Evolutionary conservation across 768 basidiomycete species (phyloP).

Genomic region (Fistulinella prunicolor): DNA sequence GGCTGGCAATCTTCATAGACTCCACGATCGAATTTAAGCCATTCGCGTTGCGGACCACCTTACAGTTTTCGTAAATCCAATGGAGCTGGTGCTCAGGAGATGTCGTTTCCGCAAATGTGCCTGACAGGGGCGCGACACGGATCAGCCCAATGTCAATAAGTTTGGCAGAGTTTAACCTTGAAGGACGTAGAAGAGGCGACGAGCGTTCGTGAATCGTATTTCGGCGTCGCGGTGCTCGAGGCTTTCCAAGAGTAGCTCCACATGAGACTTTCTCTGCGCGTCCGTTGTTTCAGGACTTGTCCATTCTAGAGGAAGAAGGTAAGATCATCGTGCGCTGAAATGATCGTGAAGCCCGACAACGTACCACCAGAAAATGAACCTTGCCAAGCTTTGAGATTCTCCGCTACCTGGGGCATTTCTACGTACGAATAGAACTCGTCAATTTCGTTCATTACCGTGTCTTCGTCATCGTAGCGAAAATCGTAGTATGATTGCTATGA

Average conservation of each 20-base stretch:
- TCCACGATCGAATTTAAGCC: constrained; percentile 81
- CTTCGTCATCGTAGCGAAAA: constrained; percentile 94
- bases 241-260: constrained; percentile 80
- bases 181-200: constrained; percentile 83
- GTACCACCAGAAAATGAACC: constrained; percentile 76
- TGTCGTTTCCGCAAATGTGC: constrained; percentile 86
- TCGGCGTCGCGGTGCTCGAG: constrained; percentile 85
- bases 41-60: constrained; percentile 77
- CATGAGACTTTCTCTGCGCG: constrained; percentile 62
- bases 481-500: constrained; percentile 82
- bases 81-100: constrained; percentile 94
- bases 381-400: constrained; percentile 86
- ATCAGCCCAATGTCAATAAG: background rate
- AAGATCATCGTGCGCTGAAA: background rate
- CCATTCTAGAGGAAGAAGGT: constrained; percentile 78
- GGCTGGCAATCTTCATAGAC: constrained; percentile 85
- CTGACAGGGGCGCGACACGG: constrained; percentile 37
- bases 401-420: constrained; percentile 87
- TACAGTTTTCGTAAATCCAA: constrained; percentile 94
- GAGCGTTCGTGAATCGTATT: constrained; percentile 82
- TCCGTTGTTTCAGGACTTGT: constrained; percentile 54
- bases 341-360: constrained; percentile 16
- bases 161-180: constrained; percentile 58
- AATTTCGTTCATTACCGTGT: constrained; percentile 93
- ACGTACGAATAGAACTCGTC: constrained; percentile 98